These are phyloP conservation scores for Alternaria angustiovoidea DNA, from an alignment of 2,329 filamentous ascomycete species.

Conservation along the genomic window DNA sequence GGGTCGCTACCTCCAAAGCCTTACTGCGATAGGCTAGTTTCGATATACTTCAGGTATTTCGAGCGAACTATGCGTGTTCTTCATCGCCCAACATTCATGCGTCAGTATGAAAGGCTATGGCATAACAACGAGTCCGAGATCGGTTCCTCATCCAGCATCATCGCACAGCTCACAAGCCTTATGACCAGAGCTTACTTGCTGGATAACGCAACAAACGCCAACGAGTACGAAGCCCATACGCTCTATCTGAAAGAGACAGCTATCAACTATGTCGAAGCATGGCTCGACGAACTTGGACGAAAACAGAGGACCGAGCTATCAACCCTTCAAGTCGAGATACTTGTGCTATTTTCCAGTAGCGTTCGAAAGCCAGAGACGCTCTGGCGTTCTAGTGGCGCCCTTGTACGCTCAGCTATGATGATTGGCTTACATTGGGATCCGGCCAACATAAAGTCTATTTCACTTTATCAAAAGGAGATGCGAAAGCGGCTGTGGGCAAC, in stretches of 20 bases:
- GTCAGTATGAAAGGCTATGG: conserved; percentile 34
- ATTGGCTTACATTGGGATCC: conserved; percentile 56
- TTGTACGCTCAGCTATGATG: conserved; percentile 53
- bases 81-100: conserved; percentile 36
- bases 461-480: conserved; percentile 49
- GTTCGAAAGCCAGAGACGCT: conserved; percentile 25
- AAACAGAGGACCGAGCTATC: conserved; percentile 32
- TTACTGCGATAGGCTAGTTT: conserved; percentile 32
- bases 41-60: conserved; percentile 30
- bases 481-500: conserved; percentile 57
- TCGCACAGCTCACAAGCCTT: conserved; percentile 30
- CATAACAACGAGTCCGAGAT: conserved; percentile 15
- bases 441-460: conserved; percentile 42
- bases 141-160: conserved; percentile 30
- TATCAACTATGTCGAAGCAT: conserved; percentile 27
- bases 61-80: conserved; percentile 37
- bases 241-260: conserved; percentile 24
- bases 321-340: conserved; percentile 29
- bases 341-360: conserved; percentile 26
- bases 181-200: conserved; percentile 35
- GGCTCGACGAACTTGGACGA: conserved; percentile 32
- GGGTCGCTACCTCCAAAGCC: conserved; percentile 29
- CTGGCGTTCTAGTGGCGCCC: conserved; percentile 43
- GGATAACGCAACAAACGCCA: conserved; percentile 13
- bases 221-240: conserved; percentile 17